phyloP scores from a whole-genome alignment of 129 eudicot species.

The Saposhnikovia divaricata region DNA sequence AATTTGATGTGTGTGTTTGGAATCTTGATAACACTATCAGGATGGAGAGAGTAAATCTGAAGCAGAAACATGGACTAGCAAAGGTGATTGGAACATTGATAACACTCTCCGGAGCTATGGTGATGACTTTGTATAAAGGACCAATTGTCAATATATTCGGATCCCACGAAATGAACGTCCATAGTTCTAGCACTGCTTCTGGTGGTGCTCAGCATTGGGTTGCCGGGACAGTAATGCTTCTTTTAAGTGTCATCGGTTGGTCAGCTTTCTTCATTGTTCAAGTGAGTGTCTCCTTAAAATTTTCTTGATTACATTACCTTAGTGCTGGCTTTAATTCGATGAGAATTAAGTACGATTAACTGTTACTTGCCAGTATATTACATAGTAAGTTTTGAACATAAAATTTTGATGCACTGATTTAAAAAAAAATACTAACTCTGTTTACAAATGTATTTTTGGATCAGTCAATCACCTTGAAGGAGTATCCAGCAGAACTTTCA shows the following conservation, averaged over 20 bases:
- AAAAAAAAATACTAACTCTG: not conserved
- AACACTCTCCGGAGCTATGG: constrained; percentile 14
- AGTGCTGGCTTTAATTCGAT: not conserved
- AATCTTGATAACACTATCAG: not conserved
- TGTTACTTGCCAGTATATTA: too few relatives aligned
- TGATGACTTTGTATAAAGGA: constrained; percentile 11
- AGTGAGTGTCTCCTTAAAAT: not conserved
- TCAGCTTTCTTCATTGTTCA: constrained; percentile 11
- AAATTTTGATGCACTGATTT: not conserved
- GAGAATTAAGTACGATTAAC: too few relatives aligned
- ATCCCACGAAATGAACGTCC: not conserved
- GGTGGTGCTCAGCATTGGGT: not conserved
- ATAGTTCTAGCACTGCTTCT: not conserved
- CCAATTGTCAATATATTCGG: not conserved
- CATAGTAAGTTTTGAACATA: too few relatives aligned
- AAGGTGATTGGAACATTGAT: not conserved
- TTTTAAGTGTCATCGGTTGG: constrained; percentile 2
- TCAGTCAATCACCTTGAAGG: constrained; percentile 58
- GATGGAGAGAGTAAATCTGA: constrained; percentile 10
- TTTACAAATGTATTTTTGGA: not conserved
- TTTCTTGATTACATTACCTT: not conserved
- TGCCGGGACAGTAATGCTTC: constrained; percentile 9
- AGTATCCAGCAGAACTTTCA: constrained; percentile 60
- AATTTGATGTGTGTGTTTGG: not conserved
- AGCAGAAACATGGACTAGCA: not conserved